These are phyloP conservation scores for Picochlorum sp. DNA, from an alignment of 139 green algal species.

Conservation along the genomic window DNA sequence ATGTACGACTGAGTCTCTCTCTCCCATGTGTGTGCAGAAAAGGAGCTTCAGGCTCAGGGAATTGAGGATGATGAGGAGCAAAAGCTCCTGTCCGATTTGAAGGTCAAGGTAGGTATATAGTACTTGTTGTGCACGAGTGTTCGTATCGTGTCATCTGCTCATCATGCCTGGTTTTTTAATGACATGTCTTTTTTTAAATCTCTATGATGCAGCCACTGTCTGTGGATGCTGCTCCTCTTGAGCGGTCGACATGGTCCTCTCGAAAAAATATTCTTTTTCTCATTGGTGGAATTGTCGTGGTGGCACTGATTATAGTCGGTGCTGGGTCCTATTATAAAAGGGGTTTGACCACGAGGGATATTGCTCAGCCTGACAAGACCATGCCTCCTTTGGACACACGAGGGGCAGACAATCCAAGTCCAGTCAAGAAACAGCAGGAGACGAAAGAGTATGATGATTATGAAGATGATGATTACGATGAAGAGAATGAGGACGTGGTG, in stretches of 20 bases:
- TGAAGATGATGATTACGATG: not conserved
- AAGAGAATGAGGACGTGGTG: not conserved
- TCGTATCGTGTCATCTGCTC: not conserved
- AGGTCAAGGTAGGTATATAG: conserved; percentile 14
- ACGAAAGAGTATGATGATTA: not conserved
- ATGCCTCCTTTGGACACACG: conserved; percentile 1
- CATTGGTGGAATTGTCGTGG: not conserved
- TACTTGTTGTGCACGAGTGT: not conserved
- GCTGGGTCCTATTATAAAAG: conserved; percentile 4
- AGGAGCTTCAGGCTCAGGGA: conserved; percentile 28
- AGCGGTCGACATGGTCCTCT: not conserved
- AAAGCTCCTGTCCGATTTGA: conserved; percentile 25
- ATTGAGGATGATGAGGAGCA: conserved; percentile 32
- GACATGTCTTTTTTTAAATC: no score
- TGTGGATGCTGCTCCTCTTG: conserved; percentile 3
- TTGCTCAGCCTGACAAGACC: not conserved
- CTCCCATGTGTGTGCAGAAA: conserved; percentile 1
- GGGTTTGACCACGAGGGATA: conserved; percentile 5
- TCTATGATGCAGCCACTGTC: conserved; percentile 16
- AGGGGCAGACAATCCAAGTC: not conserved
- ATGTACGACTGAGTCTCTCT: not conserved
- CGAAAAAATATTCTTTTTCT: conserved; percentile 12
- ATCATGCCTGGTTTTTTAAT: not conserved
- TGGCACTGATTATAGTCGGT: conserved; percentile 12
- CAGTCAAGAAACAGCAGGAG: not conserved